Evolutionary conservation across 2,329 filamentous ascomycete genomes (phyloP), one percentile per base, ranked within the genome.

Genomic region (Monilinia fructicola): DNA sequence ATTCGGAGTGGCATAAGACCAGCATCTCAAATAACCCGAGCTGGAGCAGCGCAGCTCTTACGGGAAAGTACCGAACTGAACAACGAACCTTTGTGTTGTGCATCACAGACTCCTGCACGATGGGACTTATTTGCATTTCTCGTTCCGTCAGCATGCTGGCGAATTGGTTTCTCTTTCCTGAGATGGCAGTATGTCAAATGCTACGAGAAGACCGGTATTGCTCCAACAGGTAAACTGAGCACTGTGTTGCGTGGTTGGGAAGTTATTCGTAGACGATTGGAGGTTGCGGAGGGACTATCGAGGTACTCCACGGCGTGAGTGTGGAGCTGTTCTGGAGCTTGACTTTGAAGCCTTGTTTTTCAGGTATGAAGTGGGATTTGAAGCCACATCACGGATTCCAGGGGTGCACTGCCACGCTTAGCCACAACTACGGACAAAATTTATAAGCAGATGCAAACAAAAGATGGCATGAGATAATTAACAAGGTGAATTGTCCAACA

Each of bases 71-170:
- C 28, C 23, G 5, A 28, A 50, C 23, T 26, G 1, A 21, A 23
- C 3, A 68, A 71, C 68, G 67, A 68, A 92, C 91, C 83, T 90
- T 89, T 67, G 88, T 87, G 81, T 96, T 96, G 82, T 94, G 91
- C 74, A 91, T 80, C 56, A 95, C 83, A 70, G 90, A 92, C 76
- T 93, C 91, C 71, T 85, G 87, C 73, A 94, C 91, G 65, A 94
- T 86, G 38, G 92, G 91, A 68, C 85, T 82, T 76, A 93, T 88
- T 75, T 91, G 88, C 70, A 90, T 82, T 72, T 93, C 88, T 67
- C 84, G 85, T 82, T 95, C 91, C 72, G 89, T 85, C 67, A 86
- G 78, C 87, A 91, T 91, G 66, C 73, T 80, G 64, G 44, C 26
- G 46, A 44, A 21, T 21, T 38, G 26, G 10, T 48, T 50, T 38